Base-by-base conservation (phyloP, 371 early-diverging fungal species). In the Rhizomucor pusillus region DNA sequence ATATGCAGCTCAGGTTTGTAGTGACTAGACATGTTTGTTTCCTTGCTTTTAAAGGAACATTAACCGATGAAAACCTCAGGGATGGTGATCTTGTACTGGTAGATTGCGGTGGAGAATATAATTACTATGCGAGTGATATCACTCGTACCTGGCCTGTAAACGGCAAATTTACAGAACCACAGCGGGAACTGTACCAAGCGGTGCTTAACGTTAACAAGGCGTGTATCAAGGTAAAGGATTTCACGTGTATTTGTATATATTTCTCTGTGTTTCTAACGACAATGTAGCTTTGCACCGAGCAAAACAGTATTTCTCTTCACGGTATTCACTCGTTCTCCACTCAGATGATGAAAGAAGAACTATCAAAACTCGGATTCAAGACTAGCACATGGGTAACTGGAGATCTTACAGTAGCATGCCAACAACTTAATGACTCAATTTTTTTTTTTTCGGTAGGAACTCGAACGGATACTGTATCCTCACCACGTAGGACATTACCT, bases 401-500 rank as follows among this genome's bases (percentile, higher is more conserved):
- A n/a, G 18, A 0, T 11, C 3, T 6, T 46, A 35, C 22, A 37
- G 20, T 36, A 44, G 19, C 33, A 41, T 43, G 16, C 24, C 25
- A 16, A 39, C 39, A 24, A 22, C 3, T 10, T 34, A 12, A n/a
- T n/a, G n/a, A n/a, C n/a, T n/a, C n/a, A n/a, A n/a, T n/a, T n/a
- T n/a, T n/a, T n/a, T n/a, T n/a, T n/a, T n/a, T 22, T 53, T 22
- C 18, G 44, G 24, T 62, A 86, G 80, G 89, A 89, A 47, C 61
- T 89, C 4, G 84, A 89, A 47, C 72, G 79, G 23, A 67, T 78
- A 18, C 75, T 98, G 22, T 98, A 92, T 62, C 97, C 96, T 39
- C 97, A 98, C 66, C 94, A 95, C 67, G 87, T 98, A 3, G 88
- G 93, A 3, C 99, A 96, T 71, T 97, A 92, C 62, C 79, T 97